Evolutionary conservation across 2,329 filamentous ascomycete species (phyloP).

Genomic region (Coniochaeta sp.): DNA sequence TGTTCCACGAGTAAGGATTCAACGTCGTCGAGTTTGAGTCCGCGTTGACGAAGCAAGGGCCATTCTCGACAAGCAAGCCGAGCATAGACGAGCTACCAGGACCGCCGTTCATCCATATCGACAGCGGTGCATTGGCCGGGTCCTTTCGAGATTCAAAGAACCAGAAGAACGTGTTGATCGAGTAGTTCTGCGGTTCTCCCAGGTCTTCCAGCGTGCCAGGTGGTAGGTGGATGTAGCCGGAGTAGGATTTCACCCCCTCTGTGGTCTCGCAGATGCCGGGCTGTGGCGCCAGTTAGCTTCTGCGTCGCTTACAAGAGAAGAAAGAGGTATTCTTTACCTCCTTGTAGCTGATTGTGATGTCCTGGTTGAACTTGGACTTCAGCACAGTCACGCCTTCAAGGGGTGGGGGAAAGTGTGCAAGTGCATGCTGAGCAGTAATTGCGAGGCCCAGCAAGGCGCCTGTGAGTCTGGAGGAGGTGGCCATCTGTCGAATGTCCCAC

Average conservation of each 20-base stretch:
- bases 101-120: conserved; percentile 31
- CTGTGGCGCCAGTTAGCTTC: conserved; percentile 21
- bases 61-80: conserved; percentile 19
- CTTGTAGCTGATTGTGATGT: conserved; percentile 57
- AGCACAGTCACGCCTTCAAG: conserved; percentile 36
- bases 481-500: background rate
- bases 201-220: conserved; percentile 27
- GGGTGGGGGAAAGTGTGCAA: conserved; percentile 23
- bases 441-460: background rate
- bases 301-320: too few relatives aligned
- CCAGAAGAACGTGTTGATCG: conserved; percentile 59
- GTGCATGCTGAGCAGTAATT: background rate
- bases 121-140: conserved; percentile 22
- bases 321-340: too few relatives aligned
- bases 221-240: conserved; percentile 55
- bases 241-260: conserved; percentile 55
- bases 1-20: conserved; percentile 54
- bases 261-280: conserved; percentile 50
- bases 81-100: conserved; percentile 31
- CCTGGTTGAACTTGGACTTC: conserved; percentile 49
- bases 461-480: background rate
- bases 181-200: conserved; percentile 38
- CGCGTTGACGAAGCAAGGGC: conserved; percentile 30
- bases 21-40: conserved; percentile 38
- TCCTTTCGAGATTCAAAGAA: conserved; percentile 48